Percentiles rank a stretch among this genome's conserved stretches.
Conservation (phyloP, 2,329 filamentous ascomycete genomes). For the Thielaviopsis populi region DNA sequence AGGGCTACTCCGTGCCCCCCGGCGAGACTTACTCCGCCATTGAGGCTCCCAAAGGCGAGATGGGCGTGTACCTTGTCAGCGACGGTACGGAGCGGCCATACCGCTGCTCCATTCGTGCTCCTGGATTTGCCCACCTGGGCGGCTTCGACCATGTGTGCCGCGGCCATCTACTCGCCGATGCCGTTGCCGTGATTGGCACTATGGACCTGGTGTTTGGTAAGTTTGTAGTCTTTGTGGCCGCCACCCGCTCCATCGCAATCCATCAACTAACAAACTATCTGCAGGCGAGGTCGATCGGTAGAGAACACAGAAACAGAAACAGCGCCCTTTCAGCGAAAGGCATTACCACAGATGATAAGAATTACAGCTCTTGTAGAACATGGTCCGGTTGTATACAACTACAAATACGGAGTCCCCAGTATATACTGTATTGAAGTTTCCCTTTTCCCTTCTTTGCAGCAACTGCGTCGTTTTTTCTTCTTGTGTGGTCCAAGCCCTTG, state of each 20-base stretch:
- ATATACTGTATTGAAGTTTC: constrained; percentile 20
- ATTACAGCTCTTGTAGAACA: constrained; percentile 8
- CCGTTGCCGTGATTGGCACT: constrained; percentile 84
- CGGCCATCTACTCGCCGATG: constrained; percentile 89
- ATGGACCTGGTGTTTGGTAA: constrained; percentile 83
- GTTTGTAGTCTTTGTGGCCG: constrained; percentile 21
- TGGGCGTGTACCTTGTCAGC: constrained; percentile 93
- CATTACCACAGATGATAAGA: constrained; percentile 17
- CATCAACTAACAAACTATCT: background rate
- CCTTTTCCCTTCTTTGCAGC: constrained; percentile 13
- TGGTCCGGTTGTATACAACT: constrained; percentile 19
- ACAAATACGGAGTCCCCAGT: constrained; percentile 19
- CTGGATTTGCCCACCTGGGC: constrained; percentile 85
- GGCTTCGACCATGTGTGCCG: constrained; percentile 88
- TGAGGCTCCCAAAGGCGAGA: constrained; percentile 99
- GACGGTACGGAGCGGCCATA: constrained; percentile 95
- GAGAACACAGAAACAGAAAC: constrained; percentile 19
- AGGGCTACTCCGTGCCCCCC: constrained; percentile 92
- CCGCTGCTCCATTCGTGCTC: constrained; percentile 91
- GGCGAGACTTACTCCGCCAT: constrained; percentile 97
- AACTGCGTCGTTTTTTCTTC: background rate
- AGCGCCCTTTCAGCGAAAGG: constrained; percentile 14
- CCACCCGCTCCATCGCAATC: constrained; percentile 23
- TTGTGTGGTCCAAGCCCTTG: background rate
- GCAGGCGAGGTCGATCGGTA: constrained; percentile 48